Evolutionary conservation across 306 rosid genomes (phyloP).

Genomic region (Glycine soja): DNA sequence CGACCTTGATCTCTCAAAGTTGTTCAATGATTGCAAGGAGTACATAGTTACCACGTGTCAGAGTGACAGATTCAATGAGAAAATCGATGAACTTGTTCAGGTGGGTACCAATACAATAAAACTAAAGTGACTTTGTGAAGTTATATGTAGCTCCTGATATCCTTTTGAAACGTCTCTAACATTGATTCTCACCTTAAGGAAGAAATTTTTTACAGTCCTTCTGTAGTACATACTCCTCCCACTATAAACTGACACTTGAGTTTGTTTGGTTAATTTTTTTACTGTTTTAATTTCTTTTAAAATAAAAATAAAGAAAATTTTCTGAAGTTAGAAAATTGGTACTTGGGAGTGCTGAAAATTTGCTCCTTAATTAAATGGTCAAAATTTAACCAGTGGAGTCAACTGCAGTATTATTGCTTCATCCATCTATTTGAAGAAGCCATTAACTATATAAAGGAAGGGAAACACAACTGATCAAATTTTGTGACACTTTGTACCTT

Average conservation of each 20-base stretch:
- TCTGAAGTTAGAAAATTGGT: too few relatives aligned
- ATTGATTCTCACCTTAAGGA: constrained; percentile 1
- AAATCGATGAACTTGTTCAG: constrained; percentile 84
- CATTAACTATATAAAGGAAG: background rate
- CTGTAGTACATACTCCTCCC: background rate
- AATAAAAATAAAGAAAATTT: too few relatives aligned
- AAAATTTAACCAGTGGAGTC: constrained; percentile 13
- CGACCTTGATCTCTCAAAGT: constrained; percentile 65
- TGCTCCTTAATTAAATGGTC: background rate
- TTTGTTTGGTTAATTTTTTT: too few relatives aligned
- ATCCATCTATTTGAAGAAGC: constrained; percentile 7
- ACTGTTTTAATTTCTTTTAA: too few relatives aligned
- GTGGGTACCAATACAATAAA: constrained; percentile 52
- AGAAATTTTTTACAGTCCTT: background rate
- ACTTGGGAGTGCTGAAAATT: background rate
- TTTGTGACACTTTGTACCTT: background rate
- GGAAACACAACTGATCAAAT: constrained; percentile 25
- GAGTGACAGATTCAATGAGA: constrained; percentile 67
- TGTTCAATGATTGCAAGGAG: constrained; percentile 88
- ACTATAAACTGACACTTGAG: too few relatives aligned
- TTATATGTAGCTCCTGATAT: background rate
- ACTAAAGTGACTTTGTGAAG: constrained; percentile 31
- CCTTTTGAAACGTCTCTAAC: background rate
- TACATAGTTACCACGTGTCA: constrained; percentile 65
- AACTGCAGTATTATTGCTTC: constrained; percentile 16